Base-by-base conservation (phyloP, 352 stramenopile genomes). In the Globisporangium nagaii region DNA sequence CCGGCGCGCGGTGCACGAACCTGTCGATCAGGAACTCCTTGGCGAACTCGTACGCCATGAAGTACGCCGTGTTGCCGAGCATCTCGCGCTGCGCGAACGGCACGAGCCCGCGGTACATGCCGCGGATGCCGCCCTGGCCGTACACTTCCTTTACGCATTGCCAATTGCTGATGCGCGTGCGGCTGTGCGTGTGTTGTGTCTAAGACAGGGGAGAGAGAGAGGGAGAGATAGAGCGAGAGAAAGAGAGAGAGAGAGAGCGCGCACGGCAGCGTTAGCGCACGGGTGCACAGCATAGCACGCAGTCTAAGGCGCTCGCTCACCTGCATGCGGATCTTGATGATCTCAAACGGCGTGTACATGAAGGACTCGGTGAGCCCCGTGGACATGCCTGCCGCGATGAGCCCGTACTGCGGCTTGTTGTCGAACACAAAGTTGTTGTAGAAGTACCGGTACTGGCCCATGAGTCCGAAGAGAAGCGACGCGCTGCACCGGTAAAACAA, bases 11-110 rank as follows among this genome's bases (percentile, higher is more conserved):
- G 40, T 75, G 54, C 27, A 90, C 71, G 40, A 84, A 74, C 13
- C 65, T 72, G 40, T 89, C 64, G 42, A 89, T 45, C 51, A 93
- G 42, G n/a, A 75, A 43, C 51, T 77, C 65, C 57, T 90, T 93
- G 20, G 59, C 70, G 12, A 69, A 74, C 66, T 91, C 83, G 59
- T 93, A 93, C 31, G 79, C 75, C 62, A 93, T 71, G 40, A 93
- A 93, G 58, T 93, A 93, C 44, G 78, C 74, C 46, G 79, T 86
- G 64, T 93, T 93, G 49, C 83, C 83, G 32, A 93, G 63, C 80
- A 93, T 91, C 63, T 93, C 83, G 30, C 81, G 79, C 49, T 77
- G 63, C 3, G 79, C 79, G 1, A 65, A 86, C 9, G 80, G 80
- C 34, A 73, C 63, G 36, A 91, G 65, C 6, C 83, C 83, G 4